Conservation (phyloP, 495 filamentous ascomycete species). For the Penicillium fimorum region DNA sequence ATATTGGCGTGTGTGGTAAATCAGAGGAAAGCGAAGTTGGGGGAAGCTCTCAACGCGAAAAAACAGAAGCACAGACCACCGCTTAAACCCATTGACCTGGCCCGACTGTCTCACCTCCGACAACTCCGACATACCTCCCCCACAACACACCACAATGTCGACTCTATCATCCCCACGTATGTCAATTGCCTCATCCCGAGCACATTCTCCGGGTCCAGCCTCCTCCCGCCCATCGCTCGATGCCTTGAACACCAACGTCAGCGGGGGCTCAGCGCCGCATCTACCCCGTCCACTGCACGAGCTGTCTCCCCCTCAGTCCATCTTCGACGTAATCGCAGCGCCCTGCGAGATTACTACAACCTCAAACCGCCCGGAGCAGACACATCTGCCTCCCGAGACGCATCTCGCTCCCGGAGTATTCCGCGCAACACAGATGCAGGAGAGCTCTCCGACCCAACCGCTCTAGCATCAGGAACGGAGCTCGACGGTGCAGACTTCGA, state of each 20-base stretch:
- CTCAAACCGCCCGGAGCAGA: conserved; percentile 58
- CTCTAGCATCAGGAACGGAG: conserved; percentile 40
- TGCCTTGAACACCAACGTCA: conserved; percentile 45
- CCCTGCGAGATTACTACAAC: conserved; percentile 92
- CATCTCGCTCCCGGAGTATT: conserved; percentile 37
- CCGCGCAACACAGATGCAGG: conserved; percentile 43
- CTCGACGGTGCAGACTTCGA: conserved; percentile 50
- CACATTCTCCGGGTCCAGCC: conserved; percentile 56
- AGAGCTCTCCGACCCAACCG: conserved; percentile 32
- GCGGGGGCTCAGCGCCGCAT: conserved; percentile 49
- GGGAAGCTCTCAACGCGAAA: conserved; percentile 6
- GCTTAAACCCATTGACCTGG: conserved; percentile 27
- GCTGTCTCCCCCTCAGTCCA: conserved; percentile 45
- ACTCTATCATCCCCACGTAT: conserved; percentile 71
- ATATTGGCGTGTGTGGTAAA: conserved; percentile 1
- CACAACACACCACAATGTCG: conserved; percentile 57
- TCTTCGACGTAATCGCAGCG: conserved; percentile 68
- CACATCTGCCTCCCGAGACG: conserved; percentile 14
- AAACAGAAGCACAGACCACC: conserved; percentile 31
- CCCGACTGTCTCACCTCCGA: conserved; percentile 10
- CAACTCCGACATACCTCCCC: conserved; percentile 7
- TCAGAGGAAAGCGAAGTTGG: conserved; percentile 6
- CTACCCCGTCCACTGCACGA: conserved; percentile 45
- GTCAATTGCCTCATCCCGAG: conserved; percentile 67
- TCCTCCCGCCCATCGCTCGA: conserved; percentile 75